Conservation (phyloP, 208 protist genomes). For the Crithidia mellificae region DNA sequence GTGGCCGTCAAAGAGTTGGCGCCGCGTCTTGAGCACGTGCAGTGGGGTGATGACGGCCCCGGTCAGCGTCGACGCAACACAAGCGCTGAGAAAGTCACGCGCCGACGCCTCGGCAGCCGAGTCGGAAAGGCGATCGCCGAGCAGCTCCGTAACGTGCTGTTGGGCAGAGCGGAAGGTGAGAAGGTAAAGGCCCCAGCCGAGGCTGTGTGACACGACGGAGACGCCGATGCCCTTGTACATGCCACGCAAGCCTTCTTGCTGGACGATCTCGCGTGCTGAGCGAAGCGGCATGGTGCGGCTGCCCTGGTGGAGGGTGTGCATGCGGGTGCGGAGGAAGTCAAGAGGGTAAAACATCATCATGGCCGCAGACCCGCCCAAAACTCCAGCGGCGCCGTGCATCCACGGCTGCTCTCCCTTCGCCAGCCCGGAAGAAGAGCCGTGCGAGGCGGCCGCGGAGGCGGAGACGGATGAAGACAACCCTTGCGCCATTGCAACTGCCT, state of each 20-base stretch:
- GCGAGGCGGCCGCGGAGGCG: constrained; percentile 1
- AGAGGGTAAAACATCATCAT: constrained; percentile 86
- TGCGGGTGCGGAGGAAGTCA: constrained; percentile 82
- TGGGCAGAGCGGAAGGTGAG: constrained; percentile 69
- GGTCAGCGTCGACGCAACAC: constrained; percentile 60
- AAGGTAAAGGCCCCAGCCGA: constrained; percentile 83
- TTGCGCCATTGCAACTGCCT: not conserved
- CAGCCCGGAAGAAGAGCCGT: not conserved
- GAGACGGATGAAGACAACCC: not conserved
- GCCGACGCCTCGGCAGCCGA: constrained; percentile 16
- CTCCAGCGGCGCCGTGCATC: constrained; percentile 74
- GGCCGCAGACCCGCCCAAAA: constrained; percentile 63
- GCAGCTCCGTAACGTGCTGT: constrained; percentile 36
- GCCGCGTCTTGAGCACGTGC: constrained; percentile 78
- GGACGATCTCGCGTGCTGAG: constrained; percentile 55
- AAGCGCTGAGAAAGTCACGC: constrained; percentile 68
- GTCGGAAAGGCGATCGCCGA: constrained; percentile 18
- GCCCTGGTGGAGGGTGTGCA: constrained; percentile 72
- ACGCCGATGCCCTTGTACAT: constrained; percentile 82
- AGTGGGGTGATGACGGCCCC: constrained; percentile 74
- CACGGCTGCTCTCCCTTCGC: constrained; percentile 44
- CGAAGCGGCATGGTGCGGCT: constrained; percentile 43
- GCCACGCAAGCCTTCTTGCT: constrained; percentile 60
- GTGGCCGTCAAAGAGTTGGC: constrained; percentile 59
- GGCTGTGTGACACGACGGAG: constrained; percentile 66